Percentiles rank a stretch among this genome's conserved stretches.
Evolutionary conservation across 1,139 yeast genomes (phyloP).

Genomic region (Torulaspora pretoriensis): DNA sequence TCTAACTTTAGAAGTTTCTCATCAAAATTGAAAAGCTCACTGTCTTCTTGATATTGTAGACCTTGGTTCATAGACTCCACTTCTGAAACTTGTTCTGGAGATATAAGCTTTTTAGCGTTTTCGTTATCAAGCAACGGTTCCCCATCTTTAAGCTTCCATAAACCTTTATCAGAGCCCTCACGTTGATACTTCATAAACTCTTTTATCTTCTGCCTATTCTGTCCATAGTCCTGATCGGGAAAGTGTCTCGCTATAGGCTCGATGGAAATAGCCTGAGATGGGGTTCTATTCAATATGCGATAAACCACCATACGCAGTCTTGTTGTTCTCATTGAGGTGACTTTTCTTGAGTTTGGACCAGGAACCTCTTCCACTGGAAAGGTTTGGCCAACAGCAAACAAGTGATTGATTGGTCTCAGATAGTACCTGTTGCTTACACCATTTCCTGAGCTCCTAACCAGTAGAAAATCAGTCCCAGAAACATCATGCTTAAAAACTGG

Average conservation of each 20-base stretch:
- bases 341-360: slow-evolving; percentile 96
- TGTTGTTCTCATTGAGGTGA: slow-evolving; percentile 87
- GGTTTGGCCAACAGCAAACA: slow-evolving; percentile 87
- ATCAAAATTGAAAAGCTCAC: slow-evolving; percentile 50
- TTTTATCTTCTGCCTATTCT: slow-evolving; percentile 87
- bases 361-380: slow-evolving; percentile 94
- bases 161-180: slow-evolving; percentile 91
- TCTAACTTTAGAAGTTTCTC: slow-evolving; percentile 52
- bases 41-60: slow-evolving; percentile 76
- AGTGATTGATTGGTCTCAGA: slow-evolving; percentile 62
- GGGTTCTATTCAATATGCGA: slow-evolving; percentile 75
- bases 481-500: slow-evolving; percentile 88
- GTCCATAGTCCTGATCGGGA: slow-evolving; percentile 97
- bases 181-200: slow-evolving; percentile 98
- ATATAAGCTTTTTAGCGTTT: slow-evolving; percentile 74
- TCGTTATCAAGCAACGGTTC: slow-evolving; percentile 75
- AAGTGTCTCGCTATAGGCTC: slow-evolving; percentile 88
- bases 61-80: slow-evolving; percentile 93
- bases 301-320: slow-evolving; percentile 90
- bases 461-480: slow-evolving; percentile 71
- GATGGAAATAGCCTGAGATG: slow-evolving; percentile 72
- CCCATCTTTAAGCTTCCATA: slow-evolving; percentile 81
- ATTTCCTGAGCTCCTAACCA: slow-evolving; percentile 78
- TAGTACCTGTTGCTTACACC: slow-evolving; percentile 55
- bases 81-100: slow-evolving; percentile 87